Conservation (phyloP, 2,329 filamentous ascomycete species). For the Aspergillus terreus region DNA sequence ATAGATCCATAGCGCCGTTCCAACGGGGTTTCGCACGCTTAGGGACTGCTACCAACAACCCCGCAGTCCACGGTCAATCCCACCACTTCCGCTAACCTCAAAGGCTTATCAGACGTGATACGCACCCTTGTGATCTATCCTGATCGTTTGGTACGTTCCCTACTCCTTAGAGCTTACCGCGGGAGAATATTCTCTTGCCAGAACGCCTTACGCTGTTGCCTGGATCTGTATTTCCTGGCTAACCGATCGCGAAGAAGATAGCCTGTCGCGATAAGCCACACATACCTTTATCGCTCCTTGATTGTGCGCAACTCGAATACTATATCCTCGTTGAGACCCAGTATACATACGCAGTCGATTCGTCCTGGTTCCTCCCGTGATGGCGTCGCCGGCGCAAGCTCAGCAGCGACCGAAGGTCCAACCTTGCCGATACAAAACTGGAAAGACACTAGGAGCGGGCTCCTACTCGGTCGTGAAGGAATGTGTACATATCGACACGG, state of each 20-base stretch:
- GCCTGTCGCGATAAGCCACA: neutral
- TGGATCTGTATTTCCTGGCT: neutral
- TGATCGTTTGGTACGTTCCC: neutral
- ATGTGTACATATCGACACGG: slow-evolving; percentile 97
- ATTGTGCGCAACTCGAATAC: neutral
- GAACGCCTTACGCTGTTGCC: neutral
- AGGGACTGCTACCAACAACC: neutral
- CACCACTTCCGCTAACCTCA: neutral
- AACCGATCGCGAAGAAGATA: neutral
- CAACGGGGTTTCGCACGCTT: too few species aligned
- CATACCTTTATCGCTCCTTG: neutral
- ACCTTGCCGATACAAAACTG: slow-evolving; percentile 96
- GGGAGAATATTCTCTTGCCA: neutral
- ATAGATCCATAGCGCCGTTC: neutral
- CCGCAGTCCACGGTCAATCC: neutral
- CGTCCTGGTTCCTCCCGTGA: slow-evolving; percentile 9
- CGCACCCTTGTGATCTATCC: neutral
- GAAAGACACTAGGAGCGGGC: slow-evolving; percentile 92
- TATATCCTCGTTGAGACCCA: neutral
- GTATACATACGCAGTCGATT: neutral
- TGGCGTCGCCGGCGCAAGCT: slow-evolving; percentile 29
- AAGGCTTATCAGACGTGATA: neutral
- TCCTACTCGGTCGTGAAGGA: slow-evolving; percentile 99
- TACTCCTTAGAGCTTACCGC: neutral
- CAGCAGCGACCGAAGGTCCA: slow-evolving; percentile 65